phyloP scores from a whole-genome alignment of 1,139 yeast genomes.

The Kurtzmaniella quercitrusa region DNA sequence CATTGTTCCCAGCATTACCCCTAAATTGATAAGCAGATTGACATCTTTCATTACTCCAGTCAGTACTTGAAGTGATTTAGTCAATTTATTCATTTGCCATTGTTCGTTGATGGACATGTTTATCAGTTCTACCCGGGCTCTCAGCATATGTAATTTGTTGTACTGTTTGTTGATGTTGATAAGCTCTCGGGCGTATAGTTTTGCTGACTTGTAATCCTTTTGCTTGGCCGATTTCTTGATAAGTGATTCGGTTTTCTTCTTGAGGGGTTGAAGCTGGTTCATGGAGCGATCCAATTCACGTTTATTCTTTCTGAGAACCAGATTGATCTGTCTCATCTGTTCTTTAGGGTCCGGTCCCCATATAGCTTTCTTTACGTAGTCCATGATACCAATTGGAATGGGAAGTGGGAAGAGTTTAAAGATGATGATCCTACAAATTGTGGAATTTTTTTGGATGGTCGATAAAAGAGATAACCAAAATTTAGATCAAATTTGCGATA shows the following conservation, averaged over 20 bases:
- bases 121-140: constrained; percentile 82
- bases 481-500: no score
- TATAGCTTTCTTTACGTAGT: constrained; percentile 71
- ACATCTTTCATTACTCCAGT: constrained; percentile 88
- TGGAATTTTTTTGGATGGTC: no score
- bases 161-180: constrained; percentile 73
- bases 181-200: constrained; percentile 77
- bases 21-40: constrained; percentile 70
- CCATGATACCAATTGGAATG: no score
- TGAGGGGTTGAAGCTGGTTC: constrained; percentile 62
- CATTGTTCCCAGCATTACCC: constrained; percentile 81
- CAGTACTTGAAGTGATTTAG: constrained; percentile 75
- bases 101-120: constrained; percentile 90
- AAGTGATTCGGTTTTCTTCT: constrained; percentile 69
- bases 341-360: constrained; percentile 98
- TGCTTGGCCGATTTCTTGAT: constrained; percentile 76
- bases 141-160: constrained; percentile 69
- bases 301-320: constrained; percentile 76
- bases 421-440: no score
- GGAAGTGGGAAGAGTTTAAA: no score
- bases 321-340: constrained; percentile 82
- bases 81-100: constrained; percentile 78
- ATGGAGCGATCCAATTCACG: constrained; percentile 75
- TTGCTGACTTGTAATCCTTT: constrained; percentile 71
- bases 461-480: no score